Base-by-base conservation (phyloP, 2,329 filamentous ascomycete species). In the Podosphaera fusca region DNA sequence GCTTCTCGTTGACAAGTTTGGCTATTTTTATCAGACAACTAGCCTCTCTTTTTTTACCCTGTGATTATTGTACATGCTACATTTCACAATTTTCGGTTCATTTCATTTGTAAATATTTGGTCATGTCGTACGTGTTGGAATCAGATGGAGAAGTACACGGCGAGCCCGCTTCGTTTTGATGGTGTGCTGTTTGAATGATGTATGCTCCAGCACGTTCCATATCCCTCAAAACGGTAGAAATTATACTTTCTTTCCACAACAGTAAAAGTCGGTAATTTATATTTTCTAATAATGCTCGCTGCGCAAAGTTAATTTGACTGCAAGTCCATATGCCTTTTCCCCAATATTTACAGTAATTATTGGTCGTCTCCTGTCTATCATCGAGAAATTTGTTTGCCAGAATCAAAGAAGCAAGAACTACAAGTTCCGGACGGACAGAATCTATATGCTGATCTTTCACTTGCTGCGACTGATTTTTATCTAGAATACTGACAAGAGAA, bases 361-460 rank as follows among this genome's bases (percentile, higher is more conserved):
- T 69, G 0, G 77, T 77, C 3, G 72, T 68, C 60, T 75, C 72
- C 63, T 79, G 74, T 55, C 70, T 69, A 68, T 84, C 81, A 62
- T 82, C 77, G 50, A 76, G 72, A 63, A 83, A 84, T 68, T 84
- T 84, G 64, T 74, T 71, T n/a, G 80, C 79, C 56, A 84, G 77
- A 60, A 81, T 71, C 21, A 84, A 70, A 0, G 80, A 77, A 1
- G 75, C 72, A n/a, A 84, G 70, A 55, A 81, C 72, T 61, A 84
- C 79, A 59, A 84, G 65, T 65, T 84, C 80, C 56, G 80, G 79
- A 59, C 70, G 71, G 59, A 83, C 73, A 10, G 74, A 74, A 68
- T 83, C 78, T 66, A 81, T 79, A 67, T 82, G 77, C 50, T 74
- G 69, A 61, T 72, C 70, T 33, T 36, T 10, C 12, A 30, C 55